Conservation (phyloP, 2,329 filamentous ascomycete species). For the Aspergillus sp. region DNA sequence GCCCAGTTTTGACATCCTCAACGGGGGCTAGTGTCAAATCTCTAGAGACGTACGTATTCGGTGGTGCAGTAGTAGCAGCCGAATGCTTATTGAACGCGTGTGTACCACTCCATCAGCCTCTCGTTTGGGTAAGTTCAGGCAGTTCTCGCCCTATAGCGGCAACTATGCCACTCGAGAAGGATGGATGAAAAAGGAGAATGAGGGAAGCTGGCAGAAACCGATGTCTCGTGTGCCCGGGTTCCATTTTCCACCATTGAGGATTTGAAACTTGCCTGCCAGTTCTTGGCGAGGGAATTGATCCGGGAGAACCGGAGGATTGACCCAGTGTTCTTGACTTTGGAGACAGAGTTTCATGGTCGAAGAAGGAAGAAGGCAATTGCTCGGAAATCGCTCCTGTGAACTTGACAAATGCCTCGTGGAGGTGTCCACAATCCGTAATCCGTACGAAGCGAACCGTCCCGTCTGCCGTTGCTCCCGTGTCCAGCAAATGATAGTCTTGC, state of each 20-base stretch:
- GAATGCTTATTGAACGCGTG: not conserved
- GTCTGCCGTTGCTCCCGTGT: slow-evolving; percentile 2
- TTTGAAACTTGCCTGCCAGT: not conserved
- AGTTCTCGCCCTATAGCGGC: not conserved
- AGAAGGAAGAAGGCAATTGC: not conserved
- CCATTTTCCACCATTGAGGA: slow-evolving; percentile 2
- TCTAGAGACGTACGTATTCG: not conserved
- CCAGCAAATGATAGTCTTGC: slow-evolving; percentile 6
- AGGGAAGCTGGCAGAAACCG: not conserved
- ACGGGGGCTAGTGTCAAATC: not conserved
- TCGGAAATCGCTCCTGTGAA: not conserved
- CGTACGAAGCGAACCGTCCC: slow-evolving; percentile 14
- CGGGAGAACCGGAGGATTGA: no score
- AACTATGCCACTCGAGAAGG: not conserved
- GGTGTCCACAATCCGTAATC: not conserved
- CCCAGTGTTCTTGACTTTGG: not conserved
- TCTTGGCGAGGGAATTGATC: slow-evolving; percentile 4
- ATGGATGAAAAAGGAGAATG: not conserved
- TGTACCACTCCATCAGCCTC: not conserved
- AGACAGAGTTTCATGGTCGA: not conserved
- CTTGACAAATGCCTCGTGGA: slow-evolving; percentile 2
- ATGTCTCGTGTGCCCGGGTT: not conserved
- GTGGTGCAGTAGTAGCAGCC: not conserved
- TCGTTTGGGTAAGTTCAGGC: not conserved
- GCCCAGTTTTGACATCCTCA: slow-evolving; percentile 6